Evolutionary conservation across 805 yeast species (phyloP).

Genomic region (Candida chilensis): DNA sequence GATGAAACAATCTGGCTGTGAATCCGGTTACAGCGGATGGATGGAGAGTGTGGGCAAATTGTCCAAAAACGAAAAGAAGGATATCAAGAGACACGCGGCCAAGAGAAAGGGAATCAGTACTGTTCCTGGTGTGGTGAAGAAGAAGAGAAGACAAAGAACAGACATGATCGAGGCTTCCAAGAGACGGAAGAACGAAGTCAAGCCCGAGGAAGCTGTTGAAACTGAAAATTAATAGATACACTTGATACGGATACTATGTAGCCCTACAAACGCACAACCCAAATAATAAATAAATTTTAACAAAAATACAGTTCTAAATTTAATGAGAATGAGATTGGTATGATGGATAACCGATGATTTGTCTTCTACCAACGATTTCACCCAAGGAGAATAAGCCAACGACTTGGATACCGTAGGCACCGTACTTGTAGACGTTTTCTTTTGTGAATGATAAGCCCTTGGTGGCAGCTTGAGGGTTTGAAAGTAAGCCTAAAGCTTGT

Average conservation of each 20-base stretch:
- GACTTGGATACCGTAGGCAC: constrained; percentile 73
- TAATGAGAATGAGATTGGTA: constrained; percentile 21
- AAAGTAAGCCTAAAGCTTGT: constrained; percentile 24
- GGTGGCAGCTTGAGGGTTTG: constrained; percentile 6
- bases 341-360: constrained; percentile 78
- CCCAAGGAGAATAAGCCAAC: constrained; percentile 91
- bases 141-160: constrained; percentile 50
- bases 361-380: constrained; percentile 94
- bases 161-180: constrained; percentile 77
- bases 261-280: background rate
- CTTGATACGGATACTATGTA: background rate
- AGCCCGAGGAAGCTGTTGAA: background rate
- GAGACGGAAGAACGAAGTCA: constrained; percentile 38
- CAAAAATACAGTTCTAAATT: constrained; percentile 1
- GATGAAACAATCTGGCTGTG: constrained; percentile 86
- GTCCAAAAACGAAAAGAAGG: constrained; percentile 51
- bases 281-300: constrained; percentile 3
- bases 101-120: constrained; percentile 77
- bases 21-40: constrained; percentile 65
- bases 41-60: constrained; percentile 64
- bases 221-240: background rate
- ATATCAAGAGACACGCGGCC: constrained; percentile 45
- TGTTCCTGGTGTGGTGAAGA: constrained; percentile 60
- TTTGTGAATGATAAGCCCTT: no score
- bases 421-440: constrained; percentile 53